Conservation (phyloP, 2,329 filamentous ascomycete genomes). For the Zelopaecilomyces penicillatus region DNA sequence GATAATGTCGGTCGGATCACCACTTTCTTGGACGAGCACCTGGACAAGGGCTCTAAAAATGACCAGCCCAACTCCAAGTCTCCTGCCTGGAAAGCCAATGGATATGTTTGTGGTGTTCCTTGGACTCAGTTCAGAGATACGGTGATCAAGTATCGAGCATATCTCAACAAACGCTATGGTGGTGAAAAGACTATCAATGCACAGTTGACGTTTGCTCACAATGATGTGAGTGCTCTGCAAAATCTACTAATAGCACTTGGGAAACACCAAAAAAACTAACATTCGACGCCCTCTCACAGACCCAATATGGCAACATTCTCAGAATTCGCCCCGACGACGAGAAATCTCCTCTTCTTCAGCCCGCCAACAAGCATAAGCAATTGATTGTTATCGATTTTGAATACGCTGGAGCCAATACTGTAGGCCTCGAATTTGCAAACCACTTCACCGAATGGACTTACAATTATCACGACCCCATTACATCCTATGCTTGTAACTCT, state of each 20-base stretch:
- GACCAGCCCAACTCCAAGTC: constrained; percentile 18
- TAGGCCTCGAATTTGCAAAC: constrained; percentile 88
- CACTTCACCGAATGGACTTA: constrained; percentile 99
- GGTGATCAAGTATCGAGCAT: constrained; percentile 68
- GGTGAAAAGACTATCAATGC: constrained; percentile 58
- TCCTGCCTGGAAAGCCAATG: constrained; percentile 56
- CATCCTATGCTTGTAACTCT: constrained; percentile 59
- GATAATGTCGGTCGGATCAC: constrained; percentile 54
- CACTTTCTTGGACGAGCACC: constrained; percentile 48
- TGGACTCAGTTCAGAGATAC: constrained; percentile 71
- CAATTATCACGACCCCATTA: constrained; percentile 75
- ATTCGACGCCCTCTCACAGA: constrained; percentile 41
- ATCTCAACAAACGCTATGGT: constrained; percentile 66
- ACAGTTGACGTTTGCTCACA: constrained; percentile 88
- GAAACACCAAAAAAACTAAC: neutral
- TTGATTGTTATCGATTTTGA: constrained; percentile 97
- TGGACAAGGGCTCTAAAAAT: constrained; percentile 33
- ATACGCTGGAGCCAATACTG: constrained; percentile 82
- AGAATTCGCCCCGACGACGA: constrained; percentile 59
- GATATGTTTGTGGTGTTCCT: constrained; percentile 73
- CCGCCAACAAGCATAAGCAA: constrained; percentile 91
- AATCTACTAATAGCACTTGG: no score
- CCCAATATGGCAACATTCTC: constrained; percentile 96
- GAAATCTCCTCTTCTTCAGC: constrained; percentile 78
- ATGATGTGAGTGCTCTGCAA: constrained; percentile 59